Conservation (phyloP, 805 yeast genomes). For the Spathaspora hagerdaliae region DNA sequence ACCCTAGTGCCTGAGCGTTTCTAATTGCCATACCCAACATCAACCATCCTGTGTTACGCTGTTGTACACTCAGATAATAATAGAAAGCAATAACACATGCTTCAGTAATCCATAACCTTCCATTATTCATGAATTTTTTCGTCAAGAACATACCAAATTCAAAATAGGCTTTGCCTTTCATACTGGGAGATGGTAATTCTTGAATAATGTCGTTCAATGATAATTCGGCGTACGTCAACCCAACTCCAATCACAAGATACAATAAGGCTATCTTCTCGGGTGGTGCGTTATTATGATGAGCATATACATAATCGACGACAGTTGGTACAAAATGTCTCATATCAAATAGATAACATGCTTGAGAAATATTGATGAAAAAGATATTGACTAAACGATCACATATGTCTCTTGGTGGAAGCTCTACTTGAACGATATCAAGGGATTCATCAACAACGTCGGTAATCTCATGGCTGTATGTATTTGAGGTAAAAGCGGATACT, state of each 20-base stretch:
- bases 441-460: slow-evolving; percentile 29
- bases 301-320: slow-evolving; percentile 34
- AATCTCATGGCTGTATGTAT: slow-evolving; percentile 28
- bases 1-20: slow-evolving; percentile 39
- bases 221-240: slow-evolving; percentile 29
- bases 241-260: slow-evolving; percentile 37
- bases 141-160: slow-evolving; percentile 30
- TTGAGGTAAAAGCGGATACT: slow-evolving; percentile 33
- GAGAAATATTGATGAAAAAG: background rate
- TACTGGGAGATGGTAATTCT: slow-evolving; percentile 9
- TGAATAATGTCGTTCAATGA: slow-evolving; percentile 12
- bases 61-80: slow-evolving; percentile 35
- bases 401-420: slow-evolving; percentile 8
- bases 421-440: slow-evolving; percentile 1
- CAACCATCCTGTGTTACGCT: slow-evolving; percentile 41
- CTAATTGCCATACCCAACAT: slow-evolving; percentile 39
- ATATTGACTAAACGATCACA: background rate
- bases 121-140: slow-evolving; percentile 29
- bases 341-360: slow-evolving; percentile 4
- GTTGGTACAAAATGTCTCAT: slow-evolving; percentile 28
- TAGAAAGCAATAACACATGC: slow-evolving; percentile 34
- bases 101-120: slow-evolving; percentile 39
- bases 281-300: slow-evolving; percentile 7
- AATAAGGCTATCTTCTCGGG: slow-evolving; percentile 25
- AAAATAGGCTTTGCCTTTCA: slow-evolving; percentile 17